Percentiles rank a stretch among this genome's conserved stretches.
phyloP scores from a whole-genome alignment of 2,329 filamentous ascomycete genomes.

The Aspergillus chevalieri region DNA sequence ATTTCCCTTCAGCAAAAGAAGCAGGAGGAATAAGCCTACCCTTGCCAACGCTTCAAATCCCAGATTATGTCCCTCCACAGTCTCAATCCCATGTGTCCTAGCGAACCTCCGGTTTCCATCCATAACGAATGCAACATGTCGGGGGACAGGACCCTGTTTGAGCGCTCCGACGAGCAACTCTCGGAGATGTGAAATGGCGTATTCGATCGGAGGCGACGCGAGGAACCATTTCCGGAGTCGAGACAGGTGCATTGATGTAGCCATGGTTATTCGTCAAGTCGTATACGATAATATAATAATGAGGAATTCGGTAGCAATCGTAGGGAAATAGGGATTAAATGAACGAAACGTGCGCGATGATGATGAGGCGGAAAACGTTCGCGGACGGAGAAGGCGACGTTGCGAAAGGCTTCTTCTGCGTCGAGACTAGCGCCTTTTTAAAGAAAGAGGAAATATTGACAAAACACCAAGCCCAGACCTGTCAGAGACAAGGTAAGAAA shows the following conservation, averaged over 20 bases:
- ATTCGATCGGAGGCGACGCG: slow-evolving; percentile 86
- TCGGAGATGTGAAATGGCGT: slow-evolving; percentile 69
- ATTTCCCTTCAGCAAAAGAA: background rate
- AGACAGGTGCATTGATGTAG: slow-evolving; percentile 53
- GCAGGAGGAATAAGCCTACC: slow-evolving; percentile 45
- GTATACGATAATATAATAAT: background rate
- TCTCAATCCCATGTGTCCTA: slow-evolving; percentile 84
- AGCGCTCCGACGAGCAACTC: slow-evolving; percentile 83
- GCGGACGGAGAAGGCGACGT: background rate
- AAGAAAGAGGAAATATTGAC: background rate
- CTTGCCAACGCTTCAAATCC: slow-evolving; percentile 91
- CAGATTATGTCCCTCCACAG: slow-evolving; percentile 88
- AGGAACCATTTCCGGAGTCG: slow-evolving; percentile 68
- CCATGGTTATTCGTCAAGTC: slow-evolving; percentile 22
- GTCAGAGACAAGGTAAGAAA: slow-evolving; percentile 5
- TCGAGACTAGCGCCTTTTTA: too few species aligned
- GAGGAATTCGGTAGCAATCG: background rate
- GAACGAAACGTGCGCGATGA: background rate
- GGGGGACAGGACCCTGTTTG: slow-evolving; percentile 82
- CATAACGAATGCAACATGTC: slow-evolving; percentile 99
- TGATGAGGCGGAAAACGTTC: background rate
- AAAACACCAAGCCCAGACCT: too few species aligned
- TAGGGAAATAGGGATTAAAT: background rate
- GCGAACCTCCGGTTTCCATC: slow-evolving; percentile 95
- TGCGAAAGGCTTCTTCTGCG: too few species aligned